Percentiles rank a stretch among this genome's conserved stretches.
Conservation (phyloP, 805 yeast genomes). For the Yarrowia sp. region DNA sequence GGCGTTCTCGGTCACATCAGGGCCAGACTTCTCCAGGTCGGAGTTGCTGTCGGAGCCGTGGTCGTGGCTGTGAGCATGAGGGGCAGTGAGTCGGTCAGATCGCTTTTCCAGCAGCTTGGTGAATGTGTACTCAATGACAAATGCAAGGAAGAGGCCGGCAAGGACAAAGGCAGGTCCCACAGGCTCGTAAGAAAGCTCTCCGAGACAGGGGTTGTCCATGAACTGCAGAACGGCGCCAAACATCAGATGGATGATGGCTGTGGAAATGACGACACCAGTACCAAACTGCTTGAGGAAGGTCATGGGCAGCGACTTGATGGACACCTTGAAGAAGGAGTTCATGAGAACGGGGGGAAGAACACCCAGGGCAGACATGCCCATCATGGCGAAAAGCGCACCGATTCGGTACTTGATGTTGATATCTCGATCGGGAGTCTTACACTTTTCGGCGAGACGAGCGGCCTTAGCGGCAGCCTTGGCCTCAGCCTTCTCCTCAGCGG, state of each 20-base stretch:
- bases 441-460: slow-evolving; percentile 11
- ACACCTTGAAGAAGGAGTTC: slow-evolving; percentile 41
- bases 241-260: slow-evolving; percentile 78
- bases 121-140: slow-evolving; percentile 60
- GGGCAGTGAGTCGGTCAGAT: slow-evolving; percentile 21
- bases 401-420: slow-evolving; percentile 49
- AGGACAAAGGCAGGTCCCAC: slow-evolving; percentile 63
- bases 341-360: slow-evolving; percentile 50
- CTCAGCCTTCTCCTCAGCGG: slow-evolving; percentile 17
- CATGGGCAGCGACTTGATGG: slow-evolving; percentile 40
- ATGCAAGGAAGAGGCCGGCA: slow-evolving; percentile 58
- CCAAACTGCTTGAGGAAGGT: slow-evolving; percentile 76
- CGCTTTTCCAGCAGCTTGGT: slow-evolving; percentile 55
- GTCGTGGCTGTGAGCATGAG: slow-evolving; percentile 40
- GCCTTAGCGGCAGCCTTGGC: slow-evolving; percentile 10
- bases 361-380: slow-evolving; percentile 51
- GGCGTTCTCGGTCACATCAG: not conserved
- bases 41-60: slow-evolving; percentile 31
- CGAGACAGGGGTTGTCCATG: slow-evolving; percentile 61
- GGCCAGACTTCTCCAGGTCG: slow-evolving; percentile 16
- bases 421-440: slow-evolving; percentile 43
- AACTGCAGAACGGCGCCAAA: slow-evolving; percentile 72
- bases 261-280: slow-evolving; percentile 82
- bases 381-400: slow-evolving; percentile 51
- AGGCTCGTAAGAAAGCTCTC: slow-evolving; percentile 61